Conservation (phyloP, 306 rosid species). For the Vicia villosa region DNA sequence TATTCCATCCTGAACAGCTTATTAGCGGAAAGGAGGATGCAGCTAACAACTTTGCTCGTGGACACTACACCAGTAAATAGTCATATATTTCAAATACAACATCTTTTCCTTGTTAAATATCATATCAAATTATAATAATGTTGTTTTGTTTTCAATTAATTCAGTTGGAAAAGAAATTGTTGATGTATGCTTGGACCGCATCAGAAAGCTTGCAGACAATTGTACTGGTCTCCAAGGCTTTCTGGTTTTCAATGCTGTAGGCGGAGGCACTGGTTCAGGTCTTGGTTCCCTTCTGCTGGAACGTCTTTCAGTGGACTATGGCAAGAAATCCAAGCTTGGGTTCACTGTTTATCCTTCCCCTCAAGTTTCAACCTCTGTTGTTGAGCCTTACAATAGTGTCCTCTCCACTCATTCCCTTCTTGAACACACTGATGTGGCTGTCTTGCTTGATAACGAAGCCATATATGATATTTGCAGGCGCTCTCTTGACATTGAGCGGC, state of each 20-base stretch:
- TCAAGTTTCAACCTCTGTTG: constrained; percentile 86
- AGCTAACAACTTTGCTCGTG: constrained; percentile 88
- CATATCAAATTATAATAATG: neutral
- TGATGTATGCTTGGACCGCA: constrained; percentile 83
- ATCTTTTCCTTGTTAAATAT: neutral
- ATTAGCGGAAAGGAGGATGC: constrained; percentile 90
- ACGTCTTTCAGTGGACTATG: constrained; percentile 66
- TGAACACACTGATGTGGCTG: constrained; percentile 84
- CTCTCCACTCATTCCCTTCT: constrained; percentile 86
- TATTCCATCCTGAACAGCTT: constrained; percentile 86
- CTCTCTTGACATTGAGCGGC: constrained; percentile 84
- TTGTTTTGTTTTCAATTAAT: neutral
- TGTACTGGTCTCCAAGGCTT: constrained; percentile 91
- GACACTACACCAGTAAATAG: constrained; percentile 74
- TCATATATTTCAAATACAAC: neutral
- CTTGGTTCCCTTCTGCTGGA: constrained; percentile 81
- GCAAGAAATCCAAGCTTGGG: constrained; percentile 70
- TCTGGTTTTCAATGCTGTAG: constrained; percentile 80
- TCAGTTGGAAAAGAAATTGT: constrained; percentile 89
- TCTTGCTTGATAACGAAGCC: constrained; percentile 77
- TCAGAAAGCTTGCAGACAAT: constrained; percentile 80
- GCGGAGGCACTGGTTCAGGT: constrained; percentile 89
- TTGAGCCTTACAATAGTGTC: constrained; percentile 91
- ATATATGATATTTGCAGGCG: constrained; percentile 85
- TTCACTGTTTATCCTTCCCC: constrained; percentile 90